Evolutionary conservation across 495 filamentous ascomycete genomes (phyloP), one percentile per base, ranked within the genome.

Genomic region (Pyronema omphalodes): DNA sequence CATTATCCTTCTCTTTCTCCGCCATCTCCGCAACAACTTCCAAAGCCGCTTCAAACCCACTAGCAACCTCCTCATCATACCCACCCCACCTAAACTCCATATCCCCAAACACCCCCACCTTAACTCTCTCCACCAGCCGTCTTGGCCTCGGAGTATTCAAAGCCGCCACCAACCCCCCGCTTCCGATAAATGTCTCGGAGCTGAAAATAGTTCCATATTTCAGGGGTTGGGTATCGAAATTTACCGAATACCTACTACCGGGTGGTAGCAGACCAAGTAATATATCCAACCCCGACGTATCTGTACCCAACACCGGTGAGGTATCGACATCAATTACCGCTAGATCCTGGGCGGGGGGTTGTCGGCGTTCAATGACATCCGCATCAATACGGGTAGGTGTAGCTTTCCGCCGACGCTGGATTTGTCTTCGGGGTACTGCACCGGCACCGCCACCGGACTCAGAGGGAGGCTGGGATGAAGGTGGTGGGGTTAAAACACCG

Each of bases 51-150:
- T 74, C 55, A 52, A 78, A 75, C 56, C 88, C 78, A 1, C 83
- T 81, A 9, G 81, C 81, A 3, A 81, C 74, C 36, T 62, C 66
- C 7, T 85, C 83, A 51, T 83, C 73, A 81, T 86, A 93, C 2
- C 64, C 49, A 11, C 76, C 77, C 84, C 85, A 91, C 48, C 68
- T 67, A 44, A 83, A 66, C 0, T 55, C 61, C 52, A 70, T 71
- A 33, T 76, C 71, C 11, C 71, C 74, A 29, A 81, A 62, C 3
- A 58, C 37, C 37, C 80, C 71, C 39, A 57, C 54, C 3, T 60
- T 60, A 54, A 58, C 44, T 54, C 69, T 45, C 72, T 43, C 52
- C 70, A 59, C 23, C 59, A 39, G 11, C 19, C 61, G 19, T 56
- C 55, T 37, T 44, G 18, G 34, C 68, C 23, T 19, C 71, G 67